phyloP scores from a whole-genome alignment of 2,329 filamentous ascomycete genomes.

The Phaeomoniella chlamydospora region DNA sequence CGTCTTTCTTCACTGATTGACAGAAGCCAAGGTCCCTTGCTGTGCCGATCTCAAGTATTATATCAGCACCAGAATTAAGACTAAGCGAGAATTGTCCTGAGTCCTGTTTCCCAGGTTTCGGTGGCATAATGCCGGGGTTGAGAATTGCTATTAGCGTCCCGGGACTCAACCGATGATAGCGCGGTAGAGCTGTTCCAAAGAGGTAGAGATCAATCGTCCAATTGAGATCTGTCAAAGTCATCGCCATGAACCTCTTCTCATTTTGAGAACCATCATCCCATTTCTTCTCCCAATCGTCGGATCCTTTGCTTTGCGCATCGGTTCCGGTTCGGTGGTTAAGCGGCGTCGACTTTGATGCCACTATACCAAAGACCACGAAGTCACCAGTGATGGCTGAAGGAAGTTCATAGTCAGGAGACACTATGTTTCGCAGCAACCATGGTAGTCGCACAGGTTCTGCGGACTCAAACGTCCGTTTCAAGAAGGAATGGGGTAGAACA shows the following conservation, averaged over 20 bases:
- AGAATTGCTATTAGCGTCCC: constrained; percentile 88
- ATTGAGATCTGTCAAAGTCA: constrained; percentile 74
- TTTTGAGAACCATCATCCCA: constrained; percentile 40
- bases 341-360: constrained; percentile 79
- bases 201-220: constrained; percentile 87
- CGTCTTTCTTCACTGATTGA: constrained; percentile 71
- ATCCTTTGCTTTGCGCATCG: constrained; percentile 22
- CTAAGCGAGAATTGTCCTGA: constrained; percentile 77
- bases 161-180: constrained; percentile 84
- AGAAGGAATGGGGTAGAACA: constrained; percentile 64
- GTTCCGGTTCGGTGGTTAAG: constrained; percentile 38
- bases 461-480: constrained; percentile 62
- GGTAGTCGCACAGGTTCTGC: constrained; percentile 69
- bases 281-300: constrained; percentile 23
- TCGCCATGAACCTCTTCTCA: constrained; percentile 78
- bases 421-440: constrained; percentile 66
- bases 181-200: constrained; percentile 78
- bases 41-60: constrained; percentile 74
- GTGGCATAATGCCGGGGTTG: constrained; percentile 84
- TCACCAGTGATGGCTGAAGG: constrained; percentile 73
- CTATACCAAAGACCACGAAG: constrained; percentile 74
- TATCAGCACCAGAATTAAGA: constrained; percentile 74
- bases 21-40: constrained; percentile 81
- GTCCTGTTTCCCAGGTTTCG: constrained; percentile 57
- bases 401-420: constrained; percentile 66